Evolutionary conservation across 202 grass and related monocot species (phyloP).

Genomic region (Digitaria exilis): DNA sequence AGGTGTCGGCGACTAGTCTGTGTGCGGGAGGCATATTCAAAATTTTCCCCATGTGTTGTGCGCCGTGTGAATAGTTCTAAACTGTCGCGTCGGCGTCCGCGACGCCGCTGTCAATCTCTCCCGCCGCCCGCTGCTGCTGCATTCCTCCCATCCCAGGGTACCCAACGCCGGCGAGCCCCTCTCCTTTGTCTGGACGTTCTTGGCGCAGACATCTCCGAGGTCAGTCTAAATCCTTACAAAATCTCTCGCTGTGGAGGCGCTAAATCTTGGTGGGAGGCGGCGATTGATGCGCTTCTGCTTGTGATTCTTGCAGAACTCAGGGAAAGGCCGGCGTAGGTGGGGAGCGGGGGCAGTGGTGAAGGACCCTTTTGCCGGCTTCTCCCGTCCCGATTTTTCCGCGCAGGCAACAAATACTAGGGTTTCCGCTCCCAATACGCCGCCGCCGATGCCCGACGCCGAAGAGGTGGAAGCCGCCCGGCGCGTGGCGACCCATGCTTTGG

Average conservation of each 20-base stretch:
- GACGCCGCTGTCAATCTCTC: neutral
- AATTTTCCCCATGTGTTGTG: too few species aligned
- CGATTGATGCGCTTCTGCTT: neutral
- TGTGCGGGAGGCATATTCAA: too few species aligned
- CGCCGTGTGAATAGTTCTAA: too few species aligned
- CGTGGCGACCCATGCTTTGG: neutral
- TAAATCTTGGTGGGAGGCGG: neutral
- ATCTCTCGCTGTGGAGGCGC: neutral
- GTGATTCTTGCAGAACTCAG: neutral
- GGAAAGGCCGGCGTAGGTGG: neutral
- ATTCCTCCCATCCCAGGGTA: neutral
- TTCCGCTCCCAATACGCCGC: neutral
- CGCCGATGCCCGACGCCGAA: neutral
- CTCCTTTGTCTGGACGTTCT: neutral
- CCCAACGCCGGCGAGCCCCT: neutral
- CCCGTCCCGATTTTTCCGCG: neutral
- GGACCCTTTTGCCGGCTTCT: neutral
- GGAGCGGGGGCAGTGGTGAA: neutral
- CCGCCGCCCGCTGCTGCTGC: neutral
- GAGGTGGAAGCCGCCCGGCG: neutral
- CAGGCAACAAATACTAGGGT: slow-evolving; percentile 7
- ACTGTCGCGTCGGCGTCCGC: neutral
- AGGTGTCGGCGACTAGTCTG: too few species aligned
- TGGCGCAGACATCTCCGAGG: neutral
- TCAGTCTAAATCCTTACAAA: neutral